Conservation (phyloP, 2,329 filamentous ascomycete genomes). For the Exophiala viscosa region DNA sequence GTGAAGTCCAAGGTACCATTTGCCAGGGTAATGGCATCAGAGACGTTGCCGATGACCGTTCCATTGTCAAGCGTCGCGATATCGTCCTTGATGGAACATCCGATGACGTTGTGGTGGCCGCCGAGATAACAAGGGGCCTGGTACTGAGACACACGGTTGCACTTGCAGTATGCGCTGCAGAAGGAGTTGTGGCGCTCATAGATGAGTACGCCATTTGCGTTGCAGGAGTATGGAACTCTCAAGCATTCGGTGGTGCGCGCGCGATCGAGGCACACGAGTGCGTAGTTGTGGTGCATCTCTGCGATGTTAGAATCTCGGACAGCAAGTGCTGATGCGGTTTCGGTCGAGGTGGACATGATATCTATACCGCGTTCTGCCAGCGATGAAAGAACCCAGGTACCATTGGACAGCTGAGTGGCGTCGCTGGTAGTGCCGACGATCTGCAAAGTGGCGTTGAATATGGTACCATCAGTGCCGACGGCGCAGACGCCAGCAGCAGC, state of each 20-base stretch:
- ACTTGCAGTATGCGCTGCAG: background rate
- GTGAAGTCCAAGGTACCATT: constrained; percentile 3
- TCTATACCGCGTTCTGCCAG: too few relatives aligned
- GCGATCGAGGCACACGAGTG: background rate
- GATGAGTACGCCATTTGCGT: background rate
- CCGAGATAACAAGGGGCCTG: background rate
- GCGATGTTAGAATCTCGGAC: background rate
- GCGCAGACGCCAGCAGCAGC: too few relatives aligned
- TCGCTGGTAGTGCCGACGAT: too few relatives aligned
- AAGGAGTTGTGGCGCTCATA: background rate
- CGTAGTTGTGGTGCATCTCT: background rate
- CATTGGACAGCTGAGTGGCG: too few relatives aligned
- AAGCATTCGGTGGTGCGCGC: background rate
- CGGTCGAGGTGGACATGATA: too few relatives aligned
- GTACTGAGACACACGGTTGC: background rate
- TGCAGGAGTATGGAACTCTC: background rate
- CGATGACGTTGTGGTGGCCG: background rate
- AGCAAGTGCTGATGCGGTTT: background rate
- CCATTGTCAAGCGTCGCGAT: background rate
- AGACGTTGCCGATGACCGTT: background rate
- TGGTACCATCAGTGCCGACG: too few relatives aligned
- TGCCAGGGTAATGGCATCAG: background rate
- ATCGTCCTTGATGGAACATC: background rate
- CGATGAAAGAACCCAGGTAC: too few relatives aligned
- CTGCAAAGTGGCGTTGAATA: too few relatives aligned